Evolutionary conservation across 2,329 filamentous ascomycete genomes (phyloP), one percentile per base, ranked within the genome.

Genomic region (Niveomyces coronatus): DNA sequence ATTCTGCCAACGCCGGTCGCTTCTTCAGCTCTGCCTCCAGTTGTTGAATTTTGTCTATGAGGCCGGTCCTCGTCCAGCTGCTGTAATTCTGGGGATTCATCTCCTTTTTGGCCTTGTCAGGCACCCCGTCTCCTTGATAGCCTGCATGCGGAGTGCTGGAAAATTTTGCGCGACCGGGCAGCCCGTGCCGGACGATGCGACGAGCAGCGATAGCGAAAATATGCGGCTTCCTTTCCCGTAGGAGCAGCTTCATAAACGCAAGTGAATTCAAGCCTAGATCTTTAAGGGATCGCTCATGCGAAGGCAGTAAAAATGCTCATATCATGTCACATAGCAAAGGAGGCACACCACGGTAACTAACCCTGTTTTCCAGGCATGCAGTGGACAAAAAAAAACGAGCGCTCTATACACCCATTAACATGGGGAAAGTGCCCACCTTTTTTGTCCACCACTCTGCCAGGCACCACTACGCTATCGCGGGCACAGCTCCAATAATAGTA

Each of bases 31-130:
- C 71, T 4, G 65, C 55, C 56, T 93, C 85, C 6, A 91, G 67
- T 36, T 74, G 64, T 13, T 67, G 71, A 31, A 93, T 76, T 28
- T 81, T 72, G 46, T 73, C 63, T 30, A 91, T 72, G 26, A 91
- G 73, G 31, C 74, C 74, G 27, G 76, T 68, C 45, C 75, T 77
- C 38, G 72, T 78, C 82, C 82, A 88, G 45, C 65, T 68, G 28
- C 67, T 67, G 60, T 88, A 88, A 31, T 65, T 62, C 15, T 49
- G 40, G 13, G 57, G 53, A 19, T 51, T 48, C 37, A 39, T 39
- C 24, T 39, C 29, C 23, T 15, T 39, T 11, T 5, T 17, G 10
- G 54, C 46, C 56, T 55, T 62, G 39, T n/a, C n/a, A n/a, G n/a
- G n/a, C n/a, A n/a, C n/a, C 31, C 29, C 47, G 17, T 38, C 29